Percentiles rank a stretch among this genome's conserved stretches.
These are phyloP conservation scores for Dalechampia spathulata DNA, from an alignment of 441 rosid genomes.

Conservation along the genomic window DNA sequence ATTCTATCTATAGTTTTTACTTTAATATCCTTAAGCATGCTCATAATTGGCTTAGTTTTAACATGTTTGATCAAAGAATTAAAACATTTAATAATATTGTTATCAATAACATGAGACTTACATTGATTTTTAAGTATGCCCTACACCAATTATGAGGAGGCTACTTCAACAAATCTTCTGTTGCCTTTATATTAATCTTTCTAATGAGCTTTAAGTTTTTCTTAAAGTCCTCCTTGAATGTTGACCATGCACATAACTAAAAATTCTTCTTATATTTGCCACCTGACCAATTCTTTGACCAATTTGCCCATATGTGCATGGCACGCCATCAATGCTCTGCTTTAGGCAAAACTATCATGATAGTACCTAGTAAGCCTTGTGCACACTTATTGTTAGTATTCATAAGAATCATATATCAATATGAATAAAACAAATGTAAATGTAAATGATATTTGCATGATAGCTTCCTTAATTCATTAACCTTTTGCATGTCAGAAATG, in stretches of 20 bases:
- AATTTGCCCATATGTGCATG: background rate
- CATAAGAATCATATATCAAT: too few relatives aligned
- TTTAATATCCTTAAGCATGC: background rate
- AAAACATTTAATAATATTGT: too few relatives aligned
- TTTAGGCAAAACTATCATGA: background rate
- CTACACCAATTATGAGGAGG: background rate
- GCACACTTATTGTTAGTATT: too few relatives aligned
- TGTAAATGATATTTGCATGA: too few relatives aligned
- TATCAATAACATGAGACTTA: background rate
- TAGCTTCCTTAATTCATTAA: too few relatives aligned
- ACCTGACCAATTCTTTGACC: background rate
- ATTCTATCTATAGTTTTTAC: background rate
- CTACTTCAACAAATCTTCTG: background rate
- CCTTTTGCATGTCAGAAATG: too few relatives aligned
- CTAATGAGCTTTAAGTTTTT: background rate
- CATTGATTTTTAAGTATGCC: background rate
- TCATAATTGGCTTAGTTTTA: background rate
- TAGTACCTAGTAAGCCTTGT: background rate
- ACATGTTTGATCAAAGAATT: background rate
- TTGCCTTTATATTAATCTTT: background rate
- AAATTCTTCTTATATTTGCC: background rate
- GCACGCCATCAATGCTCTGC: too few relatives aligned
- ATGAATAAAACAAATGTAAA: background rate
- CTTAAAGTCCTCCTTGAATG: background rate
- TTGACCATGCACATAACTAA: background rate